These are phyloP conservation scores for Exsudoporus frostii DNA, from an alignment of 768 basidiomycete species.

Conservation along the genomic window DNA sequence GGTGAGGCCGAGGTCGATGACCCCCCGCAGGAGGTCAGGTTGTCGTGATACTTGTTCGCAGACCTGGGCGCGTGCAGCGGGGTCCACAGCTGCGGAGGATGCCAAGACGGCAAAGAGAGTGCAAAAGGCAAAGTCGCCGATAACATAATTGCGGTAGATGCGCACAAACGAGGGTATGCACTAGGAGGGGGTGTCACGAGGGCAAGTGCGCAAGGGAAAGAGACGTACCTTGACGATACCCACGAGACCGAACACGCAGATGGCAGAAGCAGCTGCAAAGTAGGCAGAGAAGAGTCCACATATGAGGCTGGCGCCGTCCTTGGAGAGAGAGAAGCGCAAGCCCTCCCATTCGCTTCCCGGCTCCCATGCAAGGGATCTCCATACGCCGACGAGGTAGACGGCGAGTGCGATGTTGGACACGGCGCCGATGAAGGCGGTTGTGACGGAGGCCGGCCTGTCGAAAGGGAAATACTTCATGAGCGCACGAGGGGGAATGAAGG, in stretches of 20 bases:
- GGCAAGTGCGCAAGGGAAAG: neutral
- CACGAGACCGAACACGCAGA: constrained; percentile 61
- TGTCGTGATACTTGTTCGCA: constrained; percentile 77
- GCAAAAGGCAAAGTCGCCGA: constrained; percentile 74
- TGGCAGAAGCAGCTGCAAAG: constrained; percentile 60
- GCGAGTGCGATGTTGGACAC: constrained; percentile 41
- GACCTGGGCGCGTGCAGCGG: constrained; percentile 52
- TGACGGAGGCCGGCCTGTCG: constrained; percentile 36
- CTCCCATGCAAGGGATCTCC: constrained; percentile 46
- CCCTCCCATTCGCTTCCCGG: constrained; percentile 49
- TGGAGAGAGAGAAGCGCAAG: constrained; percentile 37
- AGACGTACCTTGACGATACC: constrained; percentile 65
- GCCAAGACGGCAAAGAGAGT: constrained; percentile 53
- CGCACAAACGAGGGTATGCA: constrained; percentile 62
- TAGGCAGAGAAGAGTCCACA: constrained; percentile 66
- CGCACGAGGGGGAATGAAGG: neutral
- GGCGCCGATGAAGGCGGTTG: constrained; percentile 39
- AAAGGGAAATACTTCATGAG: constrained; percentile 6
- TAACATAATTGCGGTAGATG: constrained; percentile 79
- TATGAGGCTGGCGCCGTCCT: constrained; percentile 44
- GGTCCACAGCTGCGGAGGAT: constrained; percentile 57
- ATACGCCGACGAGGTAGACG: constrained; percentile 39
- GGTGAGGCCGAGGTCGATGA: constrained; percentile 69
- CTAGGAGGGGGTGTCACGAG: constrained; percentile 33
- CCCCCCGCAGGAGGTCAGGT: constrained; percentile 67